Percentiles rank a stretch among this genome's conserved stretches.
These are phyloP conservation scores for Huntiella omanensis DNA, from an alignment of 2,329 filamentous ascomycete species.

Conservation along the genomic window DNA sequence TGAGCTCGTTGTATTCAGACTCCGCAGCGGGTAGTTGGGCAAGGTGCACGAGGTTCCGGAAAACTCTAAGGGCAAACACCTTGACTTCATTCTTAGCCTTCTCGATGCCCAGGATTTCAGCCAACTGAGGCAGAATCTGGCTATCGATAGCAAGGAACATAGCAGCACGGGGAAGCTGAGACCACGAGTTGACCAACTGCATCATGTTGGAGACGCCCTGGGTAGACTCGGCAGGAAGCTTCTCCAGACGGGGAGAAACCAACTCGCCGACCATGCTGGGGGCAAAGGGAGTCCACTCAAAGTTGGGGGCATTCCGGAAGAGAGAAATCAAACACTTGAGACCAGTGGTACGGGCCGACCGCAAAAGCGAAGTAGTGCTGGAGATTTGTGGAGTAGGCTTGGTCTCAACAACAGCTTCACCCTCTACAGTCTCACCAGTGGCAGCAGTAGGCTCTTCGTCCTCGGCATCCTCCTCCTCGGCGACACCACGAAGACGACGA, in stretches of 20 bases:
- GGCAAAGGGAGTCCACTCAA: conserved; percentile 56
- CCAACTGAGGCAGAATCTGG: conserved; percentile 49
- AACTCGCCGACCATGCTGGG: conserved; percentile 54
- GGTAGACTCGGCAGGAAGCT: conserved; percentile 66
- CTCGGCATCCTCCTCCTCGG: conserved; percentile 19
- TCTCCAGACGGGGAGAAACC: conserved; percentile 57
- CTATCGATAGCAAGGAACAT: conserved; percentile 44
- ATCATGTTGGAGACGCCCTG: conserved; percentile 75
- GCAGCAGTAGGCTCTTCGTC: conserved; percentile 18
- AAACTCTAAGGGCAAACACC: conserved; percentile 56
- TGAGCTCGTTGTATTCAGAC: conserved; percentile 36
- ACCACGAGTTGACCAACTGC: conserved; percentile 66
- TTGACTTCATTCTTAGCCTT: conserved; percentile 79
- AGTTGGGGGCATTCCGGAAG: conserved; percentile 52
- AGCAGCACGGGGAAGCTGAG: conserved; percentile 44
- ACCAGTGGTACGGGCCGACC: conserved; percentile 49
- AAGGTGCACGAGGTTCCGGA: conserved; percentile 48
- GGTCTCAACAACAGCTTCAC: too few relatives aligned
- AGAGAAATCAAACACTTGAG: conserved; percentile 67
- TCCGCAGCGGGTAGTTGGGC: conserved; percentile 35
- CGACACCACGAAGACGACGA: conserved; percentile 28
- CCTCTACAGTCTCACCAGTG: conserved; percentile 14
- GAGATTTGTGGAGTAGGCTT: conserved; percentile 17
- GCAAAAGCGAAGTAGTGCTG: conserved; percentile 38
- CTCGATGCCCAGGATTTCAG: conserved; percentile 50